Evolutionary conservation across 306 rosid species (phyloP).

Genomic region (Prinsepia uniflora): DNA sequence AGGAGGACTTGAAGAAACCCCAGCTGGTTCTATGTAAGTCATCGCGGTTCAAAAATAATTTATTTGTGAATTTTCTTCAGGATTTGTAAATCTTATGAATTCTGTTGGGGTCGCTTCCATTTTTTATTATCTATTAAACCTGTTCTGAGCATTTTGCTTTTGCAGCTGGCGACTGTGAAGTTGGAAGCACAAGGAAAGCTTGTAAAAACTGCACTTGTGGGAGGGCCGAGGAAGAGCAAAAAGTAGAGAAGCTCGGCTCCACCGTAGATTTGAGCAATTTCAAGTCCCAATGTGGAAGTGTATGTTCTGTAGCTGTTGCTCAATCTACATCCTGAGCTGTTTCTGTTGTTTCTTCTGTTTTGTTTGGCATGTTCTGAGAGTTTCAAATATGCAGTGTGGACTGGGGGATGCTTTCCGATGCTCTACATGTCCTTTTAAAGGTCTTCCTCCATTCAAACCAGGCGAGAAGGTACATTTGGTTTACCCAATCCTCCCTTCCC

Average conservation of each 20-base stretch:
- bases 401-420: constrained; percentile 98
- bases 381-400: constrained; percentile 71
- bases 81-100: not conserved
- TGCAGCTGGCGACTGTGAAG: constrained; percentile 76
- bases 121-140: not conserved
- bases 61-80: not conserved
- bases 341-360: not conserved
- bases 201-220: constrained; percentile 93
- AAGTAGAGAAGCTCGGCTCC: constrained; percentile 65
- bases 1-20: constrained; percentile 84
- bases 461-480: constrained; percentile 75
- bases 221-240: constrained; percentile 86
- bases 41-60: not conserved
- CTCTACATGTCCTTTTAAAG: constrained; percentile 90
- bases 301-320: constrained; percentile 28
- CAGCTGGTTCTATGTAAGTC: constrained; percentile 51
- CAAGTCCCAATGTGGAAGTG: constrained; percentile 90
- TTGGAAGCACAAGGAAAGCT: constrained; percentile 84
- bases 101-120: too few species aligned
- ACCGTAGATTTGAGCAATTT: constrained; percentile 74
- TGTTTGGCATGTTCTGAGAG: constrained; percentile 26
- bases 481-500: not conserved
- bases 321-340: not conserved
- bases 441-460: constrained; percentile 85
- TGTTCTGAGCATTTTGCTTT: constrained; percentile 12